A percentile compares a stretch with the other conserved stretches of the same genome.
Conservation (phyloP, 805 yeast species). For the Yamadazyma nakazawae region DNA sequence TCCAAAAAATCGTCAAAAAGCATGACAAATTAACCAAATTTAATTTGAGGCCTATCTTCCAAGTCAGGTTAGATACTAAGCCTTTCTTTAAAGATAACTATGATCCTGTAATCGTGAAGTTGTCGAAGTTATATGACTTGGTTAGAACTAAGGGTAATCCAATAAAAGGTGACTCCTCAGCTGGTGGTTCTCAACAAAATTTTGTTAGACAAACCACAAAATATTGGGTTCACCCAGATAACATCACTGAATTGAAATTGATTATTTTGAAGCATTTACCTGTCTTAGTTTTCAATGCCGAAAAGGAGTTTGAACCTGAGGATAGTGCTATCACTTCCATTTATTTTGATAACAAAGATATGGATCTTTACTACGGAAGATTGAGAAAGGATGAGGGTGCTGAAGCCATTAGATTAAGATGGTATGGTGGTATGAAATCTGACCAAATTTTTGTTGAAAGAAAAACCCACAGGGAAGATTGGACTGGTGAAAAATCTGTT, state of each 20-base stretch:
- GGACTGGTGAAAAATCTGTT: conserved; percentile 99
- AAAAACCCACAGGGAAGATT: conserved; percentile 97
- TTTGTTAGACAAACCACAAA: conserved; percentile 98
- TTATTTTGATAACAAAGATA: conserved; percentile 83
- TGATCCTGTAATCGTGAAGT: conserved; percentile 82
- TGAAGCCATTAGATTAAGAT: conserved; percentile 94
- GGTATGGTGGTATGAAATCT: conserved; percentile 98
- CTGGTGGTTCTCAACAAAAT: conserved; percentile 98
- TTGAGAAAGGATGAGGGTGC: conserved; percentile 97
- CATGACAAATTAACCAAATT: conserved; percentile 83
- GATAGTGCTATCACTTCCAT: conserved; percentile 97
- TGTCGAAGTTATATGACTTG: conserved; percentile 84
- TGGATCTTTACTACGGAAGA: conserved; percentile 93
- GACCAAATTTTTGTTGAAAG: conserved; percentile 94
- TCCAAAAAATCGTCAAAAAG: conserved; percentile 93
- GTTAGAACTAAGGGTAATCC: conserved; percentile 97
- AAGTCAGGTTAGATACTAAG: conserved; percentile 86
- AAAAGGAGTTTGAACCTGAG: conserved; percentile 91
- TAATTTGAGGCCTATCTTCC: conserved; percentile 85
- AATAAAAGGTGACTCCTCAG: conserved; percentile 88
- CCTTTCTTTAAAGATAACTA: conserved; percentile 96
- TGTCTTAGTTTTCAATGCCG: conserved; percentile 92
- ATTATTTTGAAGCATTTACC: conserved; percentile 93
- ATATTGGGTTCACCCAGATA: conserved; percentile 99
- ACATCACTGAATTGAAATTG: conserved; percentile 92